Evolutionary conservation across 129 eudicot genomes (phyloP).

Genomic region (Sambucus nigra): DNA sequence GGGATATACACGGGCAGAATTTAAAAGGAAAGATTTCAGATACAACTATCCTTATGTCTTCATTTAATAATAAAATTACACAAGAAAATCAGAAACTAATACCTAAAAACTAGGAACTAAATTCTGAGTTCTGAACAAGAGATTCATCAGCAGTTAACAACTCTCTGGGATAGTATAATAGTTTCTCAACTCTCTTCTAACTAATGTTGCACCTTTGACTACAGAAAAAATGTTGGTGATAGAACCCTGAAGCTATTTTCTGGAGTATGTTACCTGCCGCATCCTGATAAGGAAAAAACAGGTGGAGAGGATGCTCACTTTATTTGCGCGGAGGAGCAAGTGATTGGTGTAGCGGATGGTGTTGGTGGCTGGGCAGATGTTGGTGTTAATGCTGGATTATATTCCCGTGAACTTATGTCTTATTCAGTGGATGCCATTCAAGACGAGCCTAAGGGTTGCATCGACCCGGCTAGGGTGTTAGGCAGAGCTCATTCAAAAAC

Average conservation of each 20-base stretch:
- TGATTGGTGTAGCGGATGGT: constrained; percentile 92
- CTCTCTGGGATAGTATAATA: background rate
- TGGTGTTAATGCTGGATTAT: constrained; percentile 78
- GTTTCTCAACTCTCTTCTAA: background rate
- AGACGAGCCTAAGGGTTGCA: constrained; percentile 38
- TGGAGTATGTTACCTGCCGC: constrained; percentile 80
- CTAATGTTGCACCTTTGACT: background rate
- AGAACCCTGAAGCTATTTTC: constrained; percentile 44
- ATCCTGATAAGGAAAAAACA: constrained; percentile 68
- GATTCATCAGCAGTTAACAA: background rate
- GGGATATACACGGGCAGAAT: no score
- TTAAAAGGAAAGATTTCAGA: no score
- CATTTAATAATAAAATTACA: no score
- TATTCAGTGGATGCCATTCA: constrained; percentile 57
- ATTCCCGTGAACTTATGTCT: constrained; percentile 84
- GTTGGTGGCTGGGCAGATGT: constrained; percentile 98
- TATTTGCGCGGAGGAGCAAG: constrained; percentile 70
- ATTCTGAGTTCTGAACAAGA: no score
- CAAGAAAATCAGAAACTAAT: no score
- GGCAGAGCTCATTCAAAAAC: constrained; percentile 61
- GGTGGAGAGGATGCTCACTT: constrained; percentile 99
- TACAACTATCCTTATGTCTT: no score
- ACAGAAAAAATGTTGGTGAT: constrained; percentile 16
- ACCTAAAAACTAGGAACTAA: no score
- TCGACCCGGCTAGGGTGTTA: constrained; percentile 74